These are phyloP conservation scores for Arachis stenosperma DNA, from an alignment of 306 rosid species.

Conservation along the genomic window DNA sequence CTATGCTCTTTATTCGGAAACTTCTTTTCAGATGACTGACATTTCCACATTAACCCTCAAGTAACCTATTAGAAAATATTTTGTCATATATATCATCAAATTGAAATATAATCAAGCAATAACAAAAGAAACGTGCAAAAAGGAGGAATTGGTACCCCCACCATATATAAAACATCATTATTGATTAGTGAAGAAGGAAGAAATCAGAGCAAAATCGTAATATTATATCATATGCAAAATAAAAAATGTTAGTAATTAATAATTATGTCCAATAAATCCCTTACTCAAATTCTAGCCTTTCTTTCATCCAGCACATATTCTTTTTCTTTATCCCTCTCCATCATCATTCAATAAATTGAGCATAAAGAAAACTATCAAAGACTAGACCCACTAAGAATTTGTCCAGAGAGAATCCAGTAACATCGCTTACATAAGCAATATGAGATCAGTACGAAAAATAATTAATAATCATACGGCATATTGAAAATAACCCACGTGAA, in stretches of 20 bases:
- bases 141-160: neutral
- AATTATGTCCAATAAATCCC: neutral
- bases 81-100: too few species aligned
- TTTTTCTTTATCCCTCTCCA: neutral
- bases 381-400: slow-evolving; percentile 8
- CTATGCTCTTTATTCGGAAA: too few species aligned
- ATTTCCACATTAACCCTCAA: too few species aligned
- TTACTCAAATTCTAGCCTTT: slow-evolving; percentile 32
- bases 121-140: neutral
- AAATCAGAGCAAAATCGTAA: neutral
- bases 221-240: neutral
- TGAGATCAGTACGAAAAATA: slow-evolving; percentile 19
- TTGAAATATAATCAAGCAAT: neutral
- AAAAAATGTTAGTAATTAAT: neutral
- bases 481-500: slow-evolving; percentile 34
- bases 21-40: too few species aligned
- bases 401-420: slow-evolving; percentile 17
- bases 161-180: neutral
- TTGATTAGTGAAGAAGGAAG: too few species aligned
- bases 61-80: too few species aligned
- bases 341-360: slow-evolving; percentile 13
- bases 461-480: too few species aligned
- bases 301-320: neutral
- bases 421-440: slow-evolving; percentile 33
- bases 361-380: neutral